Evolutionary conservation across 2,329 filamentous ascomycete genomes (phyloP).

Genomic region (Cadophora sp.): DNA sequence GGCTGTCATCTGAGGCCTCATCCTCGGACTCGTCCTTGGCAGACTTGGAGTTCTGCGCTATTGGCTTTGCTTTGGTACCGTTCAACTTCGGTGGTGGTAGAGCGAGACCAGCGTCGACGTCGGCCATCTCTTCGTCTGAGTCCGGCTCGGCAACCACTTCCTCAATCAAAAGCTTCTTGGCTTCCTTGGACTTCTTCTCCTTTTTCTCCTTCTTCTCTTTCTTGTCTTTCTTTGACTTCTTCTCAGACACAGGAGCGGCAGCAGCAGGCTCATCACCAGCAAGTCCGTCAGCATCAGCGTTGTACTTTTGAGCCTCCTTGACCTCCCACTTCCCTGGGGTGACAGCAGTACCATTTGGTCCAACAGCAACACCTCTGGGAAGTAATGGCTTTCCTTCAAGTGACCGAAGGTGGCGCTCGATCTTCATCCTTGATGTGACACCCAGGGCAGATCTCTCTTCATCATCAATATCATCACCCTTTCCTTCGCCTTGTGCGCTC

Average conservation of each 20-base stretch:
- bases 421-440: conserved; percentile 71
- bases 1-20: conserved; percentile 26
- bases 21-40: conserved; percentile 29
- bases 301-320: conserved; percentile 94
- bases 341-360: conserved; percentile 68
- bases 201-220: conserved; percentile 54
- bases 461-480: conserved; percentile 72
- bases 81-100: conserved; percentile 31
- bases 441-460: conserved; percentile 88
- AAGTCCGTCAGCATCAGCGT: conserved; percentile 89
- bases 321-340: conserved; percentile 83
- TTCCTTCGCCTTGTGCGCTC: conserved; percentile 71
- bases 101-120: conserved; percentile 34
- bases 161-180: conserved; percentile 37
- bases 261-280: conserved; percentile 69
- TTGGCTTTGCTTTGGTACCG: conserved; percentile 36
- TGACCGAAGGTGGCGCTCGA: conserved; percentile 76
- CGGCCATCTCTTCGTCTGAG: conserved; percentile 41
- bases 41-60: conserved; percentile 27
- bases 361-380: conserved; percentile 76
- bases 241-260: conserved; percentile 50
- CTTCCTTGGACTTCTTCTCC: conserved; percentile 46
- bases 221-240: conserved; percentile 55
- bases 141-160: conserved; percentile 43
- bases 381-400: conserved; percentile 92